Base-by-base conservation (phyloP, 257 asterid species). In the Ilex asprella region DNA sequence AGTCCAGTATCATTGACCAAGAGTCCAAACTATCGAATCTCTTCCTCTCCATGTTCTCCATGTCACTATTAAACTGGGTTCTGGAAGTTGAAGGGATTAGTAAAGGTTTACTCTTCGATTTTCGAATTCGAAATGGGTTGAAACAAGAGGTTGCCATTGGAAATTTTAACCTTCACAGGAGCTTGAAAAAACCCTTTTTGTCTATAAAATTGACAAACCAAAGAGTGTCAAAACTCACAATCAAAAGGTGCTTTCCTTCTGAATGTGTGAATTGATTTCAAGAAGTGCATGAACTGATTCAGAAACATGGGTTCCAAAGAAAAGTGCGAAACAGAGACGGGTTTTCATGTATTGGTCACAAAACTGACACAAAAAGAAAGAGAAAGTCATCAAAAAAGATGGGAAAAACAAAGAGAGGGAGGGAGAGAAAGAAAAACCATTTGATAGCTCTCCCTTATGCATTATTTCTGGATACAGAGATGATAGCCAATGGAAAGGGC, bases 1-100 rank as follows among this genome's bases (percentile, higher is more conserved):
- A 86, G 12, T 92, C 99, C 66, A 93, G 60, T 49, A 93, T 87
- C 99, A 89, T 89, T 16, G 97, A 89, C 99, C 99, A 93, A 27
- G 99, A 93, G 46, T 93, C 97, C 54, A 89, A 56, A 71, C 99
- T 93, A 76, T 93, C 99, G 70, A 87, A 82, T 59, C 97, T 79
- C 78, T 76, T 93, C 77, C 84, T 76, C 53, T 89, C 97, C 97
- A 92, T 86, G 70, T 64, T 81, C 29, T 78, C 80, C 2, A 56
- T 60, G 14, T 82, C 86, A 12, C 64, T 56, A 67, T 72, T 70
- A 31, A 78, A 49, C 47, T 75, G 83, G n/a, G 70, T 60, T 73
- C 68, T 74, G 16, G 94, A 83, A 0, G 93, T 65, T 5, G 89
- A 76, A 55, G 90, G 84, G 12, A 70, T 59, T 39, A 82, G 59